Evolutionary conservation across 805 yeast genomes (phyloP).

Genomic region (Hanseniaspora nectarophila): DNA sequence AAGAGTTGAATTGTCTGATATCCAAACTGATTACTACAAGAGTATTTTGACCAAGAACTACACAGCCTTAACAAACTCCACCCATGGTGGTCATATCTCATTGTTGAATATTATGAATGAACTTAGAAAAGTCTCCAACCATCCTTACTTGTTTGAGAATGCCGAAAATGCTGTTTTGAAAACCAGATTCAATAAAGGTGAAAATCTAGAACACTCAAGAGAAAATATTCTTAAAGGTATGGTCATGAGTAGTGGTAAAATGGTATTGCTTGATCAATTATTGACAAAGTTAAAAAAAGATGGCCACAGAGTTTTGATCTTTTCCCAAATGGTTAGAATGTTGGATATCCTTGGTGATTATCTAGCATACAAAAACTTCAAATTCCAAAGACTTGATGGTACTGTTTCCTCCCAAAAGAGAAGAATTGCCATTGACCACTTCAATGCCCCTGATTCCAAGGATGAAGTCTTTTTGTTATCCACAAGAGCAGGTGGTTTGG

Average conservation of each 20-base stretch:
- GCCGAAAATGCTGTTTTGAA: constrained; percentile 71
- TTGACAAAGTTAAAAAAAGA: constrained; percentile 75
- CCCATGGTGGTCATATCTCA: constrained; percentile 66
- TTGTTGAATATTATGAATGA: constrained; percentile 88
- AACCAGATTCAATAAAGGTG: constrained; percentile 40
- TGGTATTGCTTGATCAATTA: constrained; percentile 88
- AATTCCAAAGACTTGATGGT: constrained; percentile 91
- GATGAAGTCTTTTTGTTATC: constrained; percentile 84
- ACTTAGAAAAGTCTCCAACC: constrained; percentile 91
- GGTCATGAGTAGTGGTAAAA: constrained; percentile 95
- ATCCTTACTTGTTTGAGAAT: constrained; percentile 86
- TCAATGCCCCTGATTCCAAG: constrained; percentile 82
- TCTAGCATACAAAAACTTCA: constrained; percentile 69
- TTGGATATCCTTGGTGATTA: constrained; percentile 92
- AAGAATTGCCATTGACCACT: constrained; percentile 89
- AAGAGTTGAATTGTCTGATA: constrained; percentile 86
- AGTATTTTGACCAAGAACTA: constrained; percentile 88
- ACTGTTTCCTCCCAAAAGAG: constrained; percentile 90
- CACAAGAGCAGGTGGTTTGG: constrained; percentile 98
- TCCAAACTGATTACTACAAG: constrained; percentile 89
- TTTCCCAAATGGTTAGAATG: constrained; percentile 95
- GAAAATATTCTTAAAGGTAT: constrained; percentile 78
- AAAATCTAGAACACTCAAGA: constrained; percentile 42
- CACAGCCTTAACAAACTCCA: constrained; percentile 77
- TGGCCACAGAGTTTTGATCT: constrained; percentile 90